These are phyloP conservation scores for Trichaptum fuscoviolaceum DNA, from an alignment of 768 basidiomycete genomes.

Conservation along the genomic window DNA sequence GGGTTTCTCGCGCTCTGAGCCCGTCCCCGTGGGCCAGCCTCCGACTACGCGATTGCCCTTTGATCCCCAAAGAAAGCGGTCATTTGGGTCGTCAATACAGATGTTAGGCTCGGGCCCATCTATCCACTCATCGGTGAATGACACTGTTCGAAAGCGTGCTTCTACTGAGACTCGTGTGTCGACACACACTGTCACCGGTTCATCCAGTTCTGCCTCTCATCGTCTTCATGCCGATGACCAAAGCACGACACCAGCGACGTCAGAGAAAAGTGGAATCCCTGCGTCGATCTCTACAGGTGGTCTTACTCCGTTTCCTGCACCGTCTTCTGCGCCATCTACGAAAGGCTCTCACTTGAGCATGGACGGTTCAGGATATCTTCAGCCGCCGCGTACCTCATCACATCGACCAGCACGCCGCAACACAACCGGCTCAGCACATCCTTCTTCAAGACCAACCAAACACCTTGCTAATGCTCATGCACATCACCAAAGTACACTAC, in stretches of 20 bases:
- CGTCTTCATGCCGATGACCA: constrained; percentile 6
- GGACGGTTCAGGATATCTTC: constrained; percentile 41
- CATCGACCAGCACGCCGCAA: constrained; percentile 56
- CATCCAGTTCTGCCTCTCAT: constrained; percentile 4
- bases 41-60: constrained; percentile 26
- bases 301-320: constrained; percentile 18
- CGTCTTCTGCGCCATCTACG: background rate
- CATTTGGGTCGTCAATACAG: background rate
- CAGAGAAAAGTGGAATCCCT: constrained; percentile 8
- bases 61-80: constrained; percentile 5
- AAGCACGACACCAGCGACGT: background rate
- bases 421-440: constrained; percentile 53
- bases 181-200: background rate
- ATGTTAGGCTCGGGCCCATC: background rate
- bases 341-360: constrained; percentile 22
- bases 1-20: constrained; percentile 19
- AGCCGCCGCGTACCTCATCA: constrained; percentile 35
- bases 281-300: constrained; percentile 21
- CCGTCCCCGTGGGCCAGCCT: constrained; percentile 19
- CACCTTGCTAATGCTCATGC: constrained; percentile 20
- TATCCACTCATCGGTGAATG: constrained; percentile 5
- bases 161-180: background rate
- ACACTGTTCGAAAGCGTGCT: constrained; percentile 10
- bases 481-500: constrained; percentile 29
- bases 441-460: constrained; percentile 22